Conservation (phyloP, 208 protist genomes). For the Trichomonas tenax region DNA sequence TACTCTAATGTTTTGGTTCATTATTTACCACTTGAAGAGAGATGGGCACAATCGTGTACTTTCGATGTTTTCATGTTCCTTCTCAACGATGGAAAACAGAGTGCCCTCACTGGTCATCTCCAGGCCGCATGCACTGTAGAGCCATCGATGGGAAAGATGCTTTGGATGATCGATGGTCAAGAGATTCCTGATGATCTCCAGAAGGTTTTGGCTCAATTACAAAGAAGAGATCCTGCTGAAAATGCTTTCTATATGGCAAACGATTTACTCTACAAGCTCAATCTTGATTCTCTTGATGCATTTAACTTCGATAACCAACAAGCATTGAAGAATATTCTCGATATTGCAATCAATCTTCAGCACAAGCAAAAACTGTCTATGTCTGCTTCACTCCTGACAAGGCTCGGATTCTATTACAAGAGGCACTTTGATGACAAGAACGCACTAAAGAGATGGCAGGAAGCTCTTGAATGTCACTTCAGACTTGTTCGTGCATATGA, state of each 20-base stretch:
- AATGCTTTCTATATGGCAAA: not conserved
- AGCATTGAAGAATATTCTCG: not conserved
- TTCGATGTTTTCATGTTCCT: not conserved
- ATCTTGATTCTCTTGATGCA: not conserved
- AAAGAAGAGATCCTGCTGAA: not conserved
- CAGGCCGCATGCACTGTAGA: not conserved
- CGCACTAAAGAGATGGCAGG: not conserved
- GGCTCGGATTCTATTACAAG: not conserved
- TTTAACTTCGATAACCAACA: not conserved
- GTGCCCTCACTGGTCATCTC: not conserved
- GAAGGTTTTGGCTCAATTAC: not conserved
- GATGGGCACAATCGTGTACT: not conserved
- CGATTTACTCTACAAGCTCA: not conserved
- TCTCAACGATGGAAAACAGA: not conserved
- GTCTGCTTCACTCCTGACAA: not conserved
- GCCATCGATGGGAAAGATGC: not conserved
- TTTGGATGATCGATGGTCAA: not conserved
- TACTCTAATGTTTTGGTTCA: not conserved
- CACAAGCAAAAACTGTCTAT: slow-evolving; percentile 5
- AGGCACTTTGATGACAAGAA: not conserved
- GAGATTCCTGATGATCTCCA: not conserved
- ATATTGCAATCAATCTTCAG: not conserved
- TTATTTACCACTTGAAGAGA: not conserved
- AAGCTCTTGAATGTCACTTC: slow-evolving; percentile 6
- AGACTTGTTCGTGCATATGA: not conserved